Conservation (phyloP, 805 yeast species). For the Metschnikowia corniflorae region DNA sequence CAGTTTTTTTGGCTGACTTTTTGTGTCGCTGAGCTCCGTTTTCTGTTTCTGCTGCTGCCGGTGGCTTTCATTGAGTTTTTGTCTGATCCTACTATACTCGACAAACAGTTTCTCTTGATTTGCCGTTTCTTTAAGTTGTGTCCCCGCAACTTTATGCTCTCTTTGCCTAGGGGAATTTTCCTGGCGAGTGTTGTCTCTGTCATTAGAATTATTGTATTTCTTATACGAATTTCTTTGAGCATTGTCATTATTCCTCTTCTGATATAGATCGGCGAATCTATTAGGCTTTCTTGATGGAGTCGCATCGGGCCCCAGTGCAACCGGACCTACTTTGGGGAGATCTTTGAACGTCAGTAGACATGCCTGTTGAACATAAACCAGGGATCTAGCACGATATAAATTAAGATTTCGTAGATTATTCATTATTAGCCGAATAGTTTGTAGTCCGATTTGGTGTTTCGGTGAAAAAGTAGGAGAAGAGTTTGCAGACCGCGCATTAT, state of each 20-base stretch:
- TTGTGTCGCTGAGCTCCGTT: conserved; percentile 1
- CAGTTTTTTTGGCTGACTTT: neutral
- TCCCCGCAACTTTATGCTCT: neutral
- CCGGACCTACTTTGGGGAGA: conserved; percentile 27
- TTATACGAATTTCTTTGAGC: too few species aligned
- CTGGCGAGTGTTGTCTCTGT: too few species aligned
- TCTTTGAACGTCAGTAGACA: conserved; percentile 20
- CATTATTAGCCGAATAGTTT: too few species aligned
- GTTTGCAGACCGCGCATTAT: too few species aligned
- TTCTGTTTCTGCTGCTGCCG: conserved; percentile 12
- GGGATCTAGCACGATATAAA: too few species aligned
- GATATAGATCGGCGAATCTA: conserved; percentile 32
- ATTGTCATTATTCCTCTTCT: conserved; percentile 4
- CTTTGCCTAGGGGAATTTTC: neutral
- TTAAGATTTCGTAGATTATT: conserved; percentile 2
- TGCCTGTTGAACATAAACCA: neutral
- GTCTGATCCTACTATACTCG: conserved; percentile 18
- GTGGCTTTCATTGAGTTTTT: conserved; percentile 18
- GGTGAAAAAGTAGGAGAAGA: too few species aligned
- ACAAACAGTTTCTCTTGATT: conserved; percentile 12
- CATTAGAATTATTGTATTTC: too few species aligned
- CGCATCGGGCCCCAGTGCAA: too few species aligned
- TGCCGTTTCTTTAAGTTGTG: too few species aligned
- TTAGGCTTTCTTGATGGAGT: conserved; percentile 23
- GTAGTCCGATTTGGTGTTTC: too few species aligned